These are phyloP conservation scores for Sungouiozyma ichnusensis DNA, from an alignment of 805 yeast species.

Conservation along the genomic window DNA sequence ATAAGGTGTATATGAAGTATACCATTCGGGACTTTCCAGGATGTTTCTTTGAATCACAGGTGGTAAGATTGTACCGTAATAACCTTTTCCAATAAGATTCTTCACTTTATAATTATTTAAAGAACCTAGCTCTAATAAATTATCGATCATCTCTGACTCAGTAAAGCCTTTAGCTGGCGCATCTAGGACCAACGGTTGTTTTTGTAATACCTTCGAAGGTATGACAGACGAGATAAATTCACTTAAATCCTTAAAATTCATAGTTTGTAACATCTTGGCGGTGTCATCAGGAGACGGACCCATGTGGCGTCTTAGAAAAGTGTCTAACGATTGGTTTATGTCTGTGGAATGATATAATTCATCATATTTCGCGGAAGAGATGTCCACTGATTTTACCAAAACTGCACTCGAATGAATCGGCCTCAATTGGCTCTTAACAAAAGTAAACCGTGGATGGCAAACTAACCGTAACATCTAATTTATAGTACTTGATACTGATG, in stretches of 20 bases:
- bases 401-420: not conserved
- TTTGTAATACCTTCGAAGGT: constrained; percentile 64
- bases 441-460: no score
- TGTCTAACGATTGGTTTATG: constrained; percentile 44
- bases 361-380: constrained; percentile 44
- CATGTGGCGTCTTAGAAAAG: constrained; percentile 82
- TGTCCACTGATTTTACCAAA: constrained; percentile 15
- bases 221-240: constrained; percentile 63
- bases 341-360: constrained; percentile 31
- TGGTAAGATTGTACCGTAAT: constrained; percentile 82
- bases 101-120: constrained; percentile 58
- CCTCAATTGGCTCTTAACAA: no score
- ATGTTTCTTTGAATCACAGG: constrained; percentile 88
- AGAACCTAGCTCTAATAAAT: constrained; percentile 56
- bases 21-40: constrained; percentile 94
- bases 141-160: constrained; percentile 69
- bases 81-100: constrained; percentile 88
- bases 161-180: constrained; percentile 66
- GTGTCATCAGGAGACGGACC: constrained; percentile 69
- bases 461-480: not conserved
- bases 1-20: constrained; percentile 96
- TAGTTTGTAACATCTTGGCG: constrained; percentile 47
- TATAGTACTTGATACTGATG: not conserved
- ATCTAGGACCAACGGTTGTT: constrained; percentile 50
- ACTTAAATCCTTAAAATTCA: constrained; percentile 59